Evolutionary conservation across 2,329 filamentous ascomycete genomes (phyloP), one percentile per base, ranked within the genome.

Genomic region (Monosporascus sp.): DNA sequence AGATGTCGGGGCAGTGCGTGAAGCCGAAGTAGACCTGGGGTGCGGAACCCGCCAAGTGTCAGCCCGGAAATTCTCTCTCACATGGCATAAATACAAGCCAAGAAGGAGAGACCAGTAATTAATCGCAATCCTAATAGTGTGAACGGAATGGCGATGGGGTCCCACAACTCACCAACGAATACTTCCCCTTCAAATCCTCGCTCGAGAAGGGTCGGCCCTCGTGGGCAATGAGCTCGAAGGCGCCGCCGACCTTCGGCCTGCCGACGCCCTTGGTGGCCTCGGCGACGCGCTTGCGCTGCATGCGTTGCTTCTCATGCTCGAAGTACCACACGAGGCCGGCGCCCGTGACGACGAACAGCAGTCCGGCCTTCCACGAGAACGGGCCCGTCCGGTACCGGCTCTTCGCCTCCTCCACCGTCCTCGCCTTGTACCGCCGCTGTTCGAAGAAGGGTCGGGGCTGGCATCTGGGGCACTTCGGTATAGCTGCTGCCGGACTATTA

Each of bases 1-100:
- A 99, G 69, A 99, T 99, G 70, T 99, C 94, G 24, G 94, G 94
- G 70, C 94, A 99, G 72, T 97, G 92, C 8, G 90, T 93, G 80
- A 99, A 99, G 65, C 94, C 94, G 69, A 99, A 99, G 75, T 99
- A 99, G 38, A 97, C 85, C 90, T 94, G 27, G 27, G 27, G 8
- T 11, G 8, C 27, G 9, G 27, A 31, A 11, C 27, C 27, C 9
- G 27, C 27, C 27, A 11, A 31, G 9, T 55, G 25, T 49, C 34
- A 47, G 50, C 46, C 51, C 42, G 38, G 9, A n/a, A 41, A 44
- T 47, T 11, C n/a, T 37, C 36, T 14, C 6, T 5, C 18, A 1
- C 20, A 1, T 18, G 34, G 14, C 22, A 20, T 24, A 41, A 46
- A 6, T 17, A 31, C 49, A 37, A 27, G 5, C 3, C 3, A 37